phyloP scores from a whole-genome alignment of 495 filamentous ascomycete genomes.

The Pseudevernia furfuracea region DNA sequence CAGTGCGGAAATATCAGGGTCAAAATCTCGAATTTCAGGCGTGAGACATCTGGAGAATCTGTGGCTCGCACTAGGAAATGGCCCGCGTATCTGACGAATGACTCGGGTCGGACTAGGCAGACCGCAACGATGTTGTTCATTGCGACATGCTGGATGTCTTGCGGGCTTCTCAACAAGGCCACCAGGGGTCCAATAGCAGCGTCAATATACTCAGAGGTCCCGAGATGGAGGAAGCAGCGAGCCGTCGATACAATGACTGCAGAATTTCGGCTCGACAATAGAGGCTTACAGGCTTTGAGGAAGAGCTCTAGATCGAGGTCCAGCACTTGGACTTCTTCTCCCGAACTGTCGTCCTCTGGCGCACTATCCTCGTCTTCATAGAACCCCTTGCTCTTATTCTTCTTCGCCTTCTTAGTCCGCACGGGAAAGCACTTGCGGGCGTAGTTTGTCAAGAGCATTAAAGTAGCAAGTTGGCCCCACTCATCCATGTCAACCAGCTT shows the following conservation, averaged over 20 bases:
- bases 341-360: conserved; percentile 38
- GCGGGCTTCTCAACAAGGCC: conserved; percentile 71
- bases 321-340: conserved; percentile 52
- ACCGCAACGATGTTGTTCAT: conserved; percentile 91
- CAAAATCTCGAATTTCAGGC: conserved; percentile 82
- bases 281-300: conserved; percentile 66
- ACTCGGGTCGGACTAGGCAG: conserved; percentile 59
- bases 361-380: conserved; percentile 62
- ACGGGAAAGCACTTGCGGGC: conserved; percentile 82
- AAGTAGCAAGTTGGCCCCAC: conserved; percentile 81
- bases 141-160: conserved; percentile 80
- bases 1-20: conserved; percentile 83
- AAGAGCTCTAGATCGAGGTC: conserved; percentile 82
- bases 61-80: conserved; percentile 80
- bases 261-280: conserved; percentile 88
- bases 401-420: conserved; percentile 50
- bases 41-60: conserved; percentile 78
- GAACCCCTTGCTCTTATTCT: conserved; percentile 56
- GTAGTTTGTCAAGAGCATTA: conserved; percentile 76
- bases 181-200: conserved; percentile 73
- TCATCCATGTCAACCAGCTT: conserved; percentile 99
- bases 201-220: conserved; percentile 63
- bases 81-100: conserved; percentile 73
- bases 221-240: conserved; percentile 75
- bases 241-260: conserved; percentile 85